Base-by-base conservation (phyloP, 2,329 filamentous ascomycete species). In the Periglandula ipomoeae region DNA sequence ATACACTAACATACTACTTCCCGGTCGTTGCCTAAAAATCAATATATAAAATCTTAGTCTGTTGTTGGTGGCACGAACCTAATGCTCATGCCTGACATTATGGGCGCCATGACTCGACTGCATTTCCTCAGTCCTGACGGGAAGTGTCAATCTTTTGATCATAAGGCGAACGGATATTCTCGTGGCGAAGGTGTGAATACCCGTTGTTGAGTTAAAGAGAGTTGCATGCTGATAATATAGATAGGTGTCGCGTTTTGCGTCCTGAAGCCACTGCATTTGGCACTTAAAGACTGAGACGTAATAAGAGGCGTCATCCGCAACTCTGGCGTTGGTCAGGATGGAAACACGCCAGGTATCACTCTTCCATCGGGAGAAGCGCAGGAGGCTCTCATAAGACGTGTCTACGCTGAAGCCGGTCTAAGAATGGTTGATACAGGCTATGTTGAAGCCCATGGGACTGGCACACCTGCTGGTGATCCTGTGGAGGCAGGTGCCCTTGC, bases 241-340 rank as follows among this genome's bases (percentile, higher is more conserved):
- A n/a, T n/a, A n/a, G 81, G 79, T 3, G 71, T 74, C 19, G 76
- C 68, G 3, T 68, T 74, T 44, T 54, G 84, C 2, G 59, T 82
- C 10, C 58, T 84, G n/a, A 84, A 84, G 63, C 71, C 70, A 0
- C 66, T 83, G 0, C 68, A 72, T 26, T 68, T 76, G 49, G 80
- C 80, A 3, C 58, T 80, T 22, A 64, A 59, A 35, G 77, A 79
- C 52, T 74, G 74, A 19, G 78, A 84, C 56, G 67, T 70, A 1
- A 73, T 79, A 48, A 64, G 71, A 34, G 72, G 72, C 13, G 64
- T 79, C 20, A 75, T 81, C 46, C 65, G 65, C 23, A 71, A 67
- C 15, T 74, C 70, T 4, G 74, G 70, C 2, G 64, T 72, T 39
- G 80, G 79, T 56, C 72, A 75, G 51, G 79, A 84, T 55, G 81